Evolutionary conservation across 2,329 filamentous ascomycete genomes (phyloP).

Genomic region (Helotiales sp.): DNA sequence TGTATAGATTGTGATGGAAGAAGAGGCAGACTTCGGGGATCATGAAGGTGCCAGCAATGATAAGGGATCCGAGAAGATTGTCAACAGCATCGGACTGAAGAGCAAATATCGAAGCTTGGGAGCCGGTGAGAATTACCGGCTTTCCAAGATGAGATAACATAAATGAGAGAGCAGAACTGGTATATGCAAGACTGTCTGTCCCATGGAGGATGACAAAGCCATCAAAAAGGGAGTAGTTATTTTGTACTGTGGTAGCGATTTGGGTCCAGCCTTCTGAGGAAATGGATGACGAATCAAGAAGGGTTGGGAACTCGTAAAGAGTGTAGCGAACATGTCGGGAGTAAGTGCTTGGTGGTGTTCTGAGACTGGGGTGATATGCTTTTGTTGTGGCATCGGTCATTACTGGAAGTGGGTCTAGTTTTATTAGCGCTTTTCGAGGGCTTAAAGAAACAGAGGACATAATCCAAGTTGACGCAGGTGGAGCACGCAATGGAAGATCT

Average conservation of each 20-base stretch:
- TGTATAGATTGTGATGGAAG: slow-evolving; percentile 73
- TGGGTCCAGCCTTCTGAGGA: slow-evolving; percentile 73
- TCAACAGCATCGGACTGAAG: slow-evolving; percentile 74
- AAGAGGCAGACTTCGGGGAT: slow-evolving; percentile 77
- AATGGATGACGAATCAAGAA: slow-evolving; percentile 74
- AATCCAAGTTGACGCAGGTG: too few relatives aligned
- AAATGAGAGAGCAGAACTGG: slow-evolving; percentile 72
- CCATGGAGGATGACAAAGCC: slow-evolving; percentile 75
- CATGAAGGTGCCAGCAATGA: slow-evolving; percentile 75
- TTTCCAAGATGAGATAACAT: slow-evolving; percentile 76
- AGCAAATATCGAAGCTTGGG: slow-evolving; percentile 70
- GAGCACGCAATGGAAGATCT: too few relatives aligned
- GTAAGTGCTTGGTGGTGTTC: slow-evolving; percentile 68
- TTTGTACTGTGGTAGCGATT: slow-evolving; percentile 62
- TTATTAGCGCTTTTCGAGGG: slow-evolving; percentile 13
- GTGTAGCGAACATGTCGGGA: slow-evolving; percentile 69
- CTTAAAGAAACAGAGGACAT: background rate
- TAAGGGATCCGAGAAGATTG: slow-evolving; percentile 71
- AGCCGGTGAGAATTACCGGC: slow-evolving; percentile 70
- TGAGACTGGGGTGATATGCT: slow-evolving; percentile 42
- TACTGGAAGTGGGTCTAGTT: slow-evolving; percentile 41
- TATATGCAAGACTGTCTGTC: slow-evolving; percentile 73
- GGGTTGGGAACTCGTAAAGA: slow-evolving; percentile 69
- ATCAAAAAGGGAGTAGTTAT: slow-evolving; percentile 72
- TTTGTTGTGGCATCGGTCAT: slow-evolving; percentile 36